Conservation (phyloP, 306 rosid species). For the Malus asiatica region DNA sequence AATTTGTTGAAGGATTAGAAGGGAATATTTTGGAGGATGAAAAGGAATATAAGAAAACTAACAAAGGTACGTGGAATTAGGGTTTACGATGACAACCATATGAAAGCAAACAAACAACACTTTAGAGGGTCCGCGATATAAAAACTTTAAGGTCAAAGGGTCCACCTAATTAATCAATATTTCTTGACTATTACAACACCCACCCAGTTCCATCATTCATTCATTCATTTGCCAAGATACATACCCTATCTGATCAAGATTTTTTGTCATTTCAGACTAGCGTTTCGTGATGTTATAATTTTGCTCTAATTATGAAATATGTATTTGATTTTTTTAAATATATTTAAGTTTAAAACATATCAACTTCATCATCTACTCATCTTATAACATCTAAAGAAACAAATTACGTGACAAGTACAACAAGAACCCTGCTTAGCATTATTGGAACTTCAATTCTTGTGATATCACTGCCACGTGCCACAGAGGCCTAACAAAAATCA, state of each 20-base stretch:
- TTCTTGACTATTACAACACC: constrained; percentile 47
- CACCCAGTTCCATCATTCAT: constrained; percentile 20
- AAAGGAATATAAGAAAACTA: constrained; percentile 41
- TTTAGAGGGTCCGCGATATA: background rate
- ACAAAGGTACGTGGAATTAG: constrained; percentile 28
- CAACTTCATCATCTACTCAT: too few relatives aligned
- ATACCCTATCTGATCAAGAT: background rate
- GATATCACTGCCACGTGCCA: background rate
- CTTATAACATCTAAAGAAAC: too few relatives aligned
- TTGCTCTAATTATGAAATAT: too few relatives aligned
- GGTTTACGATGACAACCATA: constrained; percentile 39
- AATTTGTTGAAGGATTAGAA: constrained; percentile 43
- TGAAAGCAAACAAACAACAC: constrained; percentile 51
- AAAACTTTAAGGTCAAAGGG: constrained; percentile 57
- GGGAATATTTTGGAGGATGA: constrained; percentile 57
- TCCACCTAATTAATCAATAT: constrained; percentile 45
- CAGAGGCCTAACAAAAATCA: background rate
- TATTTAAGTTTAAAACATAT: too few relatives aligned
- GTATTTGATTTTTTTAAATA: background rate
- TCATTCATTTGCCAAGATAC: constrained; percentile 8
- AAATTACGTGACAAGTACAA: background rate
- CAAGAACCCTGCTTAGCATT: background rate
- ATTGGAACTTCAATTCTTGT: background rate
- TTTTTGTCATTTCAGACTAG: background rate
- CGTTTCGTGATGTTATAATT: background rate